These are phyloP conservation scores for Diplogelasinospora grovesii DNA, from an alignment of 495 filamentous ascomycete genomes.

Conservation along the genomic window DNA sequence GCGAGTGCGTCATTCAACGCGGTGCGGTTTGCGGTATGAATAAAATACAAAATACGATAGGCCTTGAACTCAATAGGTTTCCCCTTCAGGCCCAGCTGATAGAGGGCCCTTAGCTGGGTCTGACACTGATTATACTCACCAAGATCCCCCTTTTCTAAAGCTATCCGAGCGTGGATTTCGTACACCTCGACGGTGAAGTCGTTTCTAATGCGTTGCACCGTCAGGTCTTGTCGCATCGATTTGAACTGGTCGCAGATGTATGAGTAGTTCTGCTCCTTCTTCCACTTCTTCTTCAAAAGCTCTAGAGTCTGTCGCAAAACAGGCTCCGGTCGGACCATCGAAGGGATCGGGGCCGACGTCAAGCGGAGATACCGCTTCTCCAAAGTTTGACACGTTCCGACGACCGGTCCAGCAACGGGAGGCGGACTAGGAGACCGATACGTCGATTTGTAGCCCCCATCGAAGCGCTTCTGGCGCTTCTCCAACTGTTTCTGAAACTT, in stretches of 20 bases:
- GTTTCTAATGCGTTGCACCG: slow-evolving; percentile 92
- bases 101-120: slow-evolving; percentile 88
- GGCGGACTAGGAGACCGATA: slow-evolving; percentile 57
- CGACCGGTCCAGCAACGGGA: slow-evolving; percentile 65
- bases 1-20: slow-evolving; percentile 96
- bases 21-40: slow-evolving; percentile 96
- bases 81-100: slow-evolving; percentile 77
- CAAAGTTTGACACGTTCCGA: slow-evolving; percentile 75
- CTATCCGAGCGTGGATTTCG: slow-evolving; percentile 96
- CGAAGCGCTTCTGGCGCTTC: slow-evolving; percentile 82
- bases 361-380: slow-evolving; percentile 94
- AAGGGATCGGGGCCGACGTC: slow-evolving; percentile 79
- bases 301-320: slow-evolving; percentile 80
- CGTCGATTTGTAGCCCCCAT: slow-evolving; percentile 56
- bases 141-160: slow-evolving; percentile 95
- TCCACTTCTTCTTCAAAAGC: slow-evolving; percentile 90
- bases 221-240: slow-evolving; percentile 94
- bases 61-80: slow-evolving; percentile 95
- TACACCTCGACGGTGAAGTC: slow-evolving; percentile 94
- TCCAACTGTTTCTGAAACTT: slow-evolving; percentile 85
- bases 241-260: slow-evolving; percentile 99
- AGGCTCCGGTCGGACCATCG: slow-evolving; percentile 76
- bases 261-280: slow-evolving; percentile 82
- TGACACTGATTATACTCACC: slow-evolving; percentile 99
- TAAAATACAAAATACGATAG: slow-evolving; percentile 99